These are phyloP conservation scores for Thuja plicata DNA, from an alignment of 83 land plant species.

Conservation along the genomic window DNA sequence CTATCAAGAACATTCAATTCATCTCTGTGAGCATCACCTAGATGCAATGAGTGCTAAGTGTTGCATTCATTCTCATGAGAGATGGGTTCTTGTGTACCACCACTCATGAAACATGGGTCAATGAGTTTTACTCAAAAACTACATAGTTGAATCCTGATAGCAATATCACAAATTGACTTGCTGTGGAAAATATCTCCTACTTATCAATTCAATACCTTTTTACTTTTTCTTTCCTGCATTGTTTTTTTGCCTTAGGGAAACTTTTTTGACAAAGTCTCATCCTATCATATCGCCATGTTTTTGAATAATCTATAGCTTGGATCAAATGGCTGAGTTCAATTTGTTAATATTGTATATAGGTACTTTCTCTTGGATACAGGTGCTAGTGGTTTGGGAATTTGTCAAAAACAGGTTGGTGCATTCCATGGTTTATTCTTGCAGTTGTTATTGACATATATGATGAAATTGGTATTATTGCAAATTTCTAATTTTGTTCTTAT, in stretches of 20 bases:
- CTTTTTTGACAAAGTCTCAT: background rate
- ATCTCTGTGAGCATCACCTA: no score
- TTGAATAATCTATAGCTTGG: background rate
- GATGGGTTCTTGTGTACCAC: no score
- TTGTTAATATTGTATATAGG: background rate
- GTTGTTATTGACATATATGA: background rate
- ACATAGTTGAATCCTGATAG: no score
- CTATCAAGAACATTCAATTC: background rate
- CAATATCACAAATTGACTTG: no score
- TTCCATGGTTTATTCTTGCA: background rate
- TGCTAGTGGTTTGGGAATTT: conserved; percentile 24
- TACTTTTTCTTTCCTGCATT: background rate
- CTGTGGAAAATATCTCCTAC: no score
- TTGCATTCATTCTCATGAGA: no score
- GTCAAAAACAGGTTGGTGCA: conserved; percentile 17
- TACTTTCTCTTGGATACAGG: conserved; percentile 30
- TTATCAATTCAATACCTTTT: background rate
- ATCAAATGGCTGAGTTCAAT: background rate
- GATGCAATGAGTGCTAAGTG: no score
- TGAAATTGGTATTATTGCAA: background rate
- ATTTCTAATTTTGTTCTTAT: background rate
- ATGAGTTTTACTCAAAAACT: no score
- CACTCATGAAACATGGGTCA: no score
- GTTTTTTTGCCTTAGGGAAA: background rate
- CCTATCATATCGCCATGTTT: background rate